Percentiles rank a stretch among this genome's conserved stretches.
phyloP scores from a whole-genome alignment of 2,329 filamentous ascomycete genomes.

The Nemania abortiva region DNA sequence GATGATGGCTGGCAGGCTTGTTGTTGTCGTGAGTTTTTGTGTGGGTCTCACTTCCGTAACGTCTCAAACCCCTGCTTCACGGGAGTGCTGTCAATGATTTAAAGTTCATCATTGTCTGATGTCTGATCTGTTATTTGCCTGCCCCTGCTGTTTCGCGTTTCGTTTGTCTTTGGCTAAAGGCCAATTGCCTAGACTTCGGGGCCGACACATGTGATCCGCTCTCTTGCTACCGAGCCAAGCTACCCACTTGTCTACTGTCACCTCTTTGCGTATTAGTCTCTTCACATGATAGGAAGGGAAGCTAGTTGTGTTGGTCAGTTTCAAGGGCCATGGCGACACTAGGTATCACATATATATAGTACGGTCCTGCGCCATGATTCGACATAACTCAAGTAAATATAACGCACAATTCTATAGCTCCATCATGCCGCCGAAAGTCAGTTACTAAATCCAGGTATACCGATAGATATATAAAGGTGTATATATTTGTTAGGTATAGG shows the following conservation, averaged over 20 bases:
- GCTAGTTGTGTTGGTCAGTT: not conserved
- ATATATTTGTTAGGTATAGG: not conserved
- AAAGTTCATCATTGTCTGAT: constrained; percentile 11
- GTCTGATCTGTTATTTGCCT: constrained; percentile 1
- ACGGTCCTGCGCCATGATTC: not conserved
- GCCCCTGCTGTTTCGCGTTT: constrained; percentile 4
- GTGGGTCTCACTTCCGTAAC: constrained; percentile 22
- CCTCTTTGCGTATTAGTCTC: not conserved
- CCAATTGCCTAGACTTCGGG: not conserved
- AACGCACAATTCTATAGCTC: not conserved
- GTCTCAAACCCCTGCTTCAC: constrained; percentile 24
- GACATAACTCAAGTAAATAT: not conserved
- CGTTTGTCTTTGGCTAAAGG: constrained; percentile 3
- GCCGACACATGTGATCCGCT: not conserved
- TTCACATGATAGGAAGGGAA: not conserved
- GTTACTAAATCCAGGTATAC: not conserved
- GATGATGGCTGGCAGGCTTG: not conserved
- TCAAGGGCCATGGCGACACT: not conserved
- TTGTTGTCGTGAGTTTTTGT: constrained; percentile 7
- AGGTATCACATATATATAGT: not conserved
- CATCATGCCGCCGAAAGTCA: not conserved
- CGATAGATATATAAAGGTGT: not conserved
- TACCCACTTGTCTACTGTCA: not conserved
- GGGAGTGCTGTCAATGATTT: not conserved
- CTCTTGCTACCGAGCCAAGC: not conserved